phyloP scores from a whole-genome alignment of 2,329 filamentous ascomycete genomes.

The Lanzia echinophila region DNA sequence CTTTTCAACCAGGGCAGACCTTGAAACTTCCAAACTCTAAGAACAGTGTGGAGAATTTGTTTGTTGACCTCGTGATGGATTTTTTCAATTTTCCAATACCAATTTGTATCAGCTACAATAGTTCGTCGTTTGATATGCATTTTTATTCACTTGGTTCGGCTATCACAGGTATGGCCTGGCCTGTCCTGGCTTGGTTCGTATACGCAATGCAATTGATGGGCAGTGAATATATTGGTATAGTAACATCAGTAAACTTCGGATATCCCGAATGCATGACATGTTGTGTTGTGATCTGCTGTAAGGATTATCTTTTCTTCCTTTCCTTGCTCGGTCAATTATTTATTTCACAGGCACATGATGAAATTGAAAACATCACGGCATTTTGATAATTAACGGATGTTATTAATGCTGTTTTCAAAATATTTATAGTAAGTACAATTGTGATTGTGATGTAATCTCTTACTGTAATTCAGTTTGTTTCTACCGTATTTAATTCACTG shows the following conservation, averaged over 20 bases:
- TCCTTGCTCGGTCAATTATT: background rate
- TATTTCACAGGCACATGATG: background rate
- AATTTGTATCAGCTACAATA: background rate
- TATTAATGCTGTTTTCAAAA: too few relatives aligned
- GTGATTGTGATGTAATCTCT: too few relatives aligned
- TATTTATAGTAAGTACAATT: too few relatives aligned
- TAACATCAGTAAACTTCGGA: background rate
- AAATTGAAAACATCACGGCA: background rate
- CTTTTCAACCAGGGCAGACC: too few relatives aligned
- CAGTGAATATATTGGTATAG: background rate
- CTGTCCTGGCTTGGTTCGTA: too few relatives aligned
- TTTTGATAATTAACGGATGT: too few relatives aligned
- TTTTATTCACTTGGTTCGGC: too few relatives aligned
- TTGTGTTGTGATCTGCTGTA: background rate
- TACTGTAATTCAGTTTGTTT: background rate
- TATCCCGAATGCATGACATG: too few relatives aligned
- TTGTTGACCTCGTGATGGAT: background rate
- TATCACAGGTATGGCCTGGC: too few relatives aligned
- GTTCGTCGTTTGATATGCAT: background rate
- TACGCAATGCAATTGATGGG: too few relatives aligned
- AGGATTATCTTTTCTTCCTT: background rate
- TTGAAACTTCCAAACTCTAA: background rate
- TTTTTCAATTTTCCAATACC: background rate
- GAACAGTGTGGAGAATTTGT: background rate
- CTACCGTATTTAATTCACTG: background rate